These are phyloP conservation scores for Cystobasidium tubakii DNA, from an alignment of 768 basidiomycete species.

Conservation along the genomic window DNA sequence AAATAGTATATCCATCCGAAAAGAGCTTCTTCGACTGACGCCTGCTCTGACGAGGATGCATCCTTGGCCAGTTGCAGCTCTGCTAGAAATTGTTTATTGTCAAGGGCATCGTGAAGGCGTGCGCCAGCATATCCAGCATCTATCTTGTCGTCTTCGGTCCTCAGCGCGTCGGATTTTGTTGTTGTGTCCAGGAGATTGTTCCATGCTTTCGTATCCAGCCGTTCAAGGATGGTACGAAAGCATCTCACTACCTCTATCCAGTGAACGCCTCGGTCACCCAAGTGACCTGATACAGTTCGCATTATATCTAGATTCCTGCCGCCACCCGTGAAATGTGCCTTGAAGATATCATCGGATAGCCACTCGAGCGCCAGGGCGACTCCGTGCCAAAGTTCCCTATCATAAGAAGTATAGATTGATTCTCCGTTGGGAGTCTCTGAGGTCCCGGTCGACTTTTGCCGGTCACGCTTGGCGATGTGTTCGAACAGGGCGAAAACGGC, in stretches of 20 bases:
- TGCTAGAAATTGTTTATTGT: conserved; percentile 6
- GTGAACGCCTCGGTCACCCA: conserved; percentile 29
- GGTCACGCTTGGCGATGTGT: background rate
- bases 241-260: conserved; percentile 28
- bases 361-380: background rate
- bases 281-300: conserved; percentile 24
- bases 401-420: background rate
- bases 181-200: conserved; percentile 12
- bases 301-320: conserved; percentile 11
- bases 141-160: background rate
- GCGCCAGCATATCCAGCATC: conserved; percentile 33
- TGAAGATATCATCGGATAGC: conserved; percentile 7
- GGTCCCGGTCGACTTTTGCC: background rate
- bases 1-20: conserved; percentile 32
- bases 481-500: background rate
- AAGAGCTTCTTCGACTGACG: conserved; percentile 14
- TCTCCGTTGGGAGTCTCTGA: background rate
- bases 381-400: conserved; percentile 7
- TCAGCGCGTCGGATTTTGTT: background rate
- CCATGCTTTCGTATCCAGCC: conserved; percentile 23
- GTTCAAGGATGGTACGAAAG: conserved; percentile 8
- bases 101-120: conserved; percentile 27
- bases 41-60: background rate
- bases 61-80: background rate
- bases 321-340: background rate